Conservation (phyloP, 73 alveolate genomes). For the Tetrahymena elliotti region DNA sequence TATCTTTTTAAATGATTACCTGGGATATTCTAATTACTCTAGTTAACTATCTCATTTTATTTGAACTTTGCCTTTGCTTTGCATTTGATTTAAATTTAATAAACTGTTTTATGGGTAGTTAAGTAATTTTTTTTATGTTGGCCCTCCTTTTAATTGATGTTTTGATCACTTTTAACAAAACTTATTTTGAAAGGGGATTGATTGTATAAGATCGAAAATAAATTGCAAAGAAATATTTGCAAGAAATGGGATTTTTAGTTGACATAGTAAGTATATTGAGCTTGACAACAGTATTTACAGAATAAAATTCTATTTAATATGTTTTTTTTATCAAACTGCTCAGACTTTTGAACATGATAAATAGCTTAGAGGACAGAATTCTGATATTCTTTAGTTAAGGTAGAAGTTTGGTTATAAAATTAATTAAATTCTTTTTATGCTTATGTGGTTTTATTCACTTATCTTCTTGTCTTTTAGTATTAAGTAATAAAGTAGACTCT, state of each 20-base stretch:
- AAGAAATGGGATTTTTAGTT: neutral
- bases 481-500: neutral
- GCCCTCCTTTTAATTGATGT: neutral
- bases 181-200: neutral
- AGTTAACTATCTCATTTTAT: neutral
- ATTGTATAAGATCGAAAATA: neutral
- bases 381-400: neutral
- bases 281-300: neutral
- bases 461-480: neutral
- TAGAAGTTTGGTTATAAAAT: neutral
- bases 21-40: neutral
- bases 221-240: neutral
- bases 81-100: neutral
- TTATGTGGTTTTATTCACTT: neutral
- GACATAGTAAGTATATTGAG: neutral
- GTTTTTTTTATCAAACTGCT: neutral
- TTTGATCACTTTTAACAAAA: neutral
- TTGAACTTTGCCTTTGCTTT: neutral
- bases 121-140: neutral
- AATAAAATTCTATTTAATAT: neutral
- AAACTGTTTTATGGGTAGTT: neutral
- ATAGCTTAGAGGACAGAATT: neutral
- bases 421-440: neutral
- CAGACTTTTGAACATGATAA: neutral
- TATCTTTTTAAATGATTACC: neutral